These are phyloP conservation scores for Fusarium sterilihyphosum DNA, from an alignment of 2,329 filamentous ascomycete genomes.

Conservation along the genomic window DNA sequence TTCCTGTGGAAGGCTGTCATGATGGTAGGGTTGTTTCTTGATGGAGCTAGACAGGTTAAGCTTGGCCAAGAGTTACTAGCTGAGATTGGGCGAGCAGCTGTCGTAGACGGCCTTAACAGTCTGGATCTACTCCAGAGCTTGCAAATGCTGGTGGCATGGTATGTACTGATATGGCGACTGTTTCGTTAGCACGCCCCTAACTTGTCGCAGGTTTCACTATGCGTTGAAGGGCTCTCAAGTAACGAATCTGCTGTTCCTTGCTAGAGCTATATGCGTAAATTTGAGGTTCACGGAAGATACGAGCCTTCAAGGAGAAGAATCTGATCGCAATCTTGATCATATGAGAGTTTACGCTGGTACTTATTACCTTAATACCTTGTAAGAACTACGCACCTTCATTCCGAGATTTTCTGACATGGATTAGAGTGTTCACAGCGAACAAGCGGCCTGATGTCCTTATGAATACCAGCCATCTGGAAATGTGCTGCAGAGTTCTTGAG, in stretches of 20 bases:
- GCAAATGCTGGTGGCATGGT: constrained; percentile 59
- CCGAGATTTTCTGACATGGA: neutral
- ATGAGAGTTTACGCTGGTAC: constrained; percentile 60
- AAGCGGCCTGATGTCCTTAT: constrained; percentile 61
- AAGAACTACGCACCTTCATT: constrained; percentile 28
- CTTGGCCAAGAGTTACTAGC: constrained; percentile 57
- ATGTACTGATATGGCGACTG: constrained; percentile 20
- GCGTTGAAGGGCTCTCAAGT: constrained; percentile 60
- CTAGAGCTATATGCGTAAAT: constrained; percentile 57
- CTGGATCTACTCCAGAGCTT: constrained; percentile 60
- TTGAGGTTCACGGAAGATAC: constrained; percentile 48
- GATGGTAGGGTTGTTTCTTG: constrained; percentile 54
- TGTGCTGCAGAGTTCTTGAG: constrained; percentile 55
- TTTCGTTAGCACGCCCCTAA: constrained; percentile 14
- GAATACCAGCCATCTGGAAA: constrained; percentile 56
- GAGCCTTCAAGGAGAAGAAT: constrained; percentile 30
- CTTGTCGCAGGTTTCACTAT: constrained; percentile 55
- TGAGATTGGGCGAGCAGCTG: constrained; percentile 53
- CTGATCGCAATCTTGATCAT: constrained; percentile 51
- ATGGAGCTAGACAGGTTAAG: constrained; percentile 55
- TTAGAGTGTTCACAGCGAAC: constrained; percentile 55
- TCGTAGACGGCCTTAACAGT: constrained; percentile 54
- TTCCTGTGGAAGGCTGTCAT: constrained; percentile 62
- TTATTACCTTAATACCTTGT: constrained; percentile 62
- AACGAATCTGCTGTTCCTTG: constrained; percentile 60